A percentile compares a stretch with the other conserved stretches of the same genome.
These are phyloP conservation scores for Blastobotrys elegans DNA, from an alignment of 1,139 yeast species.

Conservation along the genomic window DNA sequence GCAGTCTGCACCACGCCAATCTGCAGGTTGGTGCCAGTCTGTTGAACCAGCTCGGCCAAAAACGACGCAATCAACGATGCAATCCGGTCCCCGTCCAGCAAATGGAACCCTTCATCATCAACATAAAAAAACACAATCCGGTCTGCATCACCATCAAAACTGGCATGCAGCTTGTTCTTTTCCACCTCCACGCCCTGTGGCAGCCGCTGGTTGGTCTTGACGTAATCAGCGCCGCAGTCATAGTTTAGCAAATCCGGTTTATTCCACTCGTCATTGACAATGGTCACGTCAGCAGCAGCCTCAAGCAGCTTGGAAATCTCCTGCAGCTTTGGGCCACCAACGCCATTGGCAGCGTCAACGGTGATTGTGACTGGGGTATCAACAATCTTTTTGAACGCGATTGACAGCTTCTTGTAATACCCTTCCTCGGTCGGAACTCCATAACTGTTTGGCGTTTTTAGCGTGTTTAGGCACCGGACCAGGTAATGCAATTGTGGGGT, in stretches of 20 bases:
- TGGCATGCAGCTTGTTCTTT: conserved; percentile 53
- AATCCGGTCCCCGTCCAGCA: conserved; percentile 92
- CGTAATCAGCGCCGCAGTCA: conserved; percentile 93
- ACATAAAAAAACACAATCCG: conserved; percentile 81
- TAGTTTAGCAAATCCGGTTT: conserved; percentile 60
- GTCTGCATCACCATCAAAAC: conserved; percentile 98
- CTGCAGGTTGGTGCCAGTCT: conserved; percentile 33
- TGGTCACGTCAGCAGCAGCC: conserved; percentile 39
- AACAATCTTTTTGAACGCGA: conserved; percentile 41
- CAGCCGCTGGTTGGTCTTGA: conserved; percentile 77
- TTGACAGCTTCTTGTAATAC: conserved; percentile 61
- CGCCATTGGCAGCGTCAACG: conserved; percentile 91
- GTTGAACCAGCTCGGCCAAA: conserved; percentile 49
- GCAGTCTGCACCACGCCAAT: conserved; percentile 97
- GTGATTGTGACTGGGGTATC: conserved; percentile 41
- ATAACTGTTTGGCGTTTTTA: conserved; percentile 40
- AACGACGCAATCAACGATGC: conserved; percentile 77
- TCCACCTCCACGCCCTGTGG: conserved; percentile 55
- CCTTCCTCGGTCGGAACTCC: conserved; percentile 66
- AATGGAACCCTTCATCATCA: conserved; percentile 48
- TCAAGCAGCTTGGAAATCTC: conserved; percentile 42
- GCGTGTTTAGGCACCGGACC: conserved; percentile 65
- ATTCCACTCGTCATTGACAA: conserved; percentile 58
- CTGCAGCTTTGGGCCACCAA: conserved; percentile 76
- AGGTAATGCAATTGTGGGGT: conserved; percentile 95